Conservation (phyloP, 352 stramenopile genomes). For the Globisporangium megalacanthum region DNA sequence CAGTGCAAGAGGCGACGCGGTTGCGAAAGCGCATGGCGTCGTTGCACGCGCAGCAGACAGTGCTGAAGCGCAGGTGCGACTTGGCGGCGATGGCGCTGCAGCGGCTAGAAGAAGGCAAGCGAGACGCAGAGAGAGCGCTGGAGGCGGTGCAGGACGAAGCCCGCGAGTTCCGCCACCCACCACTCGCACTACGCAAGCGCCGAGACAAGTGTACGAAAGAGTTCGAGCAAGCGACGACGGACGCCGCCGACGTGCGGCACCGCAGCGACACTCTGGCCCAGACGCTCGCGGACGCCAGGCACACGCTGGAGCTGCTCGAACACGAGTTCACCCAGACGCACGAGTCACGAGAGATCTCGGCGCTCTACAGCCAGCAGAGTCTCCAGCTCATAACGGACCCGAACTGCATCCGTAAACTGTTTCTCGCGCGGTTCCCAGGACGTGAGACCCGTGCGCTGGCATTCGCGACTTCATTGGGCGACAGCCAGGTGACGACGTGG, state of each 20-base stretch:
- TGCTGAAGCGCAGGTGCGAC: conserved; percentile 27
- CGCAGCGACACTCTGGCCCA: conserved; percentile 13
- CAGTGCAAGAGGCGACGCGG: conserved; percentile 23
- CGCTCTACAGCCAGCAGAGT: conserved; percentile 38
- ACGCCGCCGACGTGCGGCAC: conserved; percentile 11
- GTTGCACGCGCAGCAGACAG: background rate
- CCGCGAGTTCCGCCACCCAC: conserved; percentile 58
- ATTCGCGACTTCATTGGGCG: conserved; percentile 44
- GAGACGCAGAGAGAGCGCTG: conserved; percentile 22
- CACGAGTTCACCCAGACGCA: conserved; percentile 17
- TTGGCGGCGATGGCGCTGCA: conserved; percentile 30
- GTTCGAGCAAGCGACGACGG: conserved; percentile 23
- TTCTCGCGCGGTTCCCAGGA: conserved; percentile 59
- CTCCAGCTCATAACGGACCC: conserved; percentile 32
- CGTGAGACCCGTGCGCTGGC: conserved; percentile 50
- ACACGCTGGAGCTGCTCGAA: conserved; percentile 17
- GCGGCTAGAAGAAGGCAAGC: conserved; percentile 12
- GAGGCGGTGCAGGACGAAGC: conserved; percentile 40
- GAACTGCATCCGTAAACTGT: conserved; percentile 46
- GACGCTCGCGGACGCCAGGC: conserved; percentile 7
- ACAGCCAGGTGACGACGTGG: conserved; percentile 43
- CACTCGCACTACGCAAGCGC: conserved; percentile 37
- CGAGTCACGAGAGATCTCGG: conserved; percentile 50
- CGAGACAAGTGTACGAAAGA: conserved; percentile 23
- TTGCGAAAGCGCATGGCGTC: conserved; percentile 15